These are phyloP conservation scores for Kodamaea neixiangensis DNA, from an alignment of 805 yeast genomes.

Conservation along the genomic window DNA sequence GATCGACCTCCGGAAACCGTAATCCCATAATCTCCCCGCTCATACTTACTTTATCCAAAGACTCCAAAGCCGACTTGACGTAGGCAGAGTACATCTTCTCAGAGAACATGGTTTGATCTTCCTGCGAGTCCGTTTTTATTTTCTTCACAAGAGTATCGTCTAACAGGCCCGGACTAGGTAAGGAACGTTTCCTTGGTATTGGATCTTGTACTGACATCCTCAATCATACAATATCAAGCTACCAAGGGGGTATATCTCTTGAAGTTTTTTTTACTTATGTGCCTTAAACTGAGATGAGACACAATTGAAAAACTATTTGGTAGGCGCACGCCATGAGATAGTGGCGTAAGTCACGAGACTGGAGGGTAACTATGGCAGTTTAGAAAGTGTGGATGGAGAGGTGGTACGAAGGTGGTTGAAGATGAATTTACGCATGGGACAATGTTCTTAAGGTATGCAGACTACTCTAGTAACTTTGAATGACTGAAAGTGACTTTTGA, in stretches of 20 bases:
- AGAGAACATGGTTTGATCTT: constrained; percentile 24
- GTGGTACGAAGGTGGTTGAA: not conserved
- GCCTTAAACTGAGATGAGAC: constrained; percentile 10
- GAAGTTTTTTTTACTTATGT: constrained; percentile 7
- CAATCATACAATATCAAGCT: constrained; percentile 17
- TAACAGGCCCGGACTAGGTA: constrained; percentile 16
- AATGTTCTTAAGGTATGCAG: too few species aligned
- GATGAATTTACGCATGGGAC: too few species aligned
- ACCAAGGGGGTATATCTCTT: not conserved
- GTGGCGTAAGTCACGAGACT: constrained; percentile 6
- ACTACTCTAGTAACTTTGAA: too few species aligned
- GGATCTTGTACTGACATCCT: constrained; percentile 41
- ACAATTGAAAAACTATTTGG: constrained; percentile 1
- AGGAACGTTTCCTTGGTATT: constrained; percentile 31
- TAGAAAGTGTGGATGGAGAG: not conserved
- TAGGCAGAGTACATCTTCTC: constrained; percentile 45
- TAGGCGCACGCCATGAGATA: constrained; percentile 10
- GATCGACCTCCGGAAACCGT: not conserved
- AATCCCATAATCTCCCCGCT: constrained; percentile 10
- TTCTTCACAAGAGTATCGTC: constrained; percentile 20
- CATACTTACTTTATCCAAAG: constrained; percentile 56
- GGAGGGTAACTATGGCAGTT: too few species aligned
- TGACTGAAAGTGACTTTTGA: too few species aligned
- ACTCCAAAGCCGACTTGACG: constrained; percentile 68
- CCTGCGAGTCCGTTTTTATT: constrained; percentile 18